Percentiles rank a stretch among this genome's conserved stretches.
phyloP scores from a whole-genome alignment of 2,329 filamentous ascomycete genomes.

The Colletotrichum sp. region DNA sequence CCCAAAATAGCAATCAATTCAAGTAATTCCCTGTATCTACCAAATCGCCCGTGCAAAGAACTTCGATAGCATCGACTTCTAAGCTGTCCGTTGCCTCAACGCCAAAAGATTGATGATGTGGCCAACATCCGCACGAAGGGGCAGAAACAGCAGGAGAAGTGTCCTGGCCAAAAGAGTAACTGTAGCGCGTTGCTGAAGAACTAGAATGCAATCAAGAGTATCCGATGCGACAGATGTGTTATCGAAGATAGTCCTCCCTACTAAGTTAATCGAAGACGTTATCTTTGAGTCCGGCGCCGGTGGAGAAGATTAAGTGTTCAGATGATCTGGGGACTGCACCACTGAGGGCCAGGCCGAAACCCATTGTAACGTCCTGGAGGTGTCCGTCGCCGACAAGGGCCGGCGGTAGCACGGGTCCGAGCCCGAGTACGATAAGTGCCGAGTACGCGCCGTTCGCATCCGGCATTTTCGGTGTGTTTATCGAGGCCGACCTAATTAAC shows the following conservation, averaged over 20 bases:
- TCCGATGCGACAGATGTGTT: not conserved
- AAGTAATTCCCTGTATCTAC: not conserved
- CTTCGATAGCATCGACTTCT: not conserved
- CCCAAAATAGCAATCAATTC: not conserved
- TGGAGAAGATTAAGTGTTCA: not conserved
- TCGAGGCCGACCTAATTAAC: not conserved
- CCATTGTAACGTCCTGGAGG: not conserved
- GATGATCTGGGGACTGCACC: not conserved
- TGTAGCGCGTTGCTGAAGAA: accelerated
- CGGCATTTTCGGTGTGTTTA: not conserved
- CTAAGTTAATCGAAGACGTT: not conserved
- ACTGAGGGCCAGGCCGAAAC: not conserved
- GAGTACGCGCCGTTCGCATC: not conserved
- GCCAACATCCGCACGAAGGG: too few species aligned
- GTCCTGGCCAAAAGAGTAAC: too few species aligned
- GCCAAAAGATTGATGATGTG: too few species aligned
- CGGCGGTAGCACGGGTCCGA: not conserved
- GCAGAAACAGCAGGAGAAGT: too few species aligned
- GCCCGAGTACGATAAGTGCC: not conserved
- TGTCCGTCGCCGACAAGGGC: not conserved
- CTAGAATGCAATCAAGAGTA: accelerated
- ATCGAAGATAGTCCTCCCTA: accelerated
- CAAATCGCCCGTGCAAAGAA: not conserved
- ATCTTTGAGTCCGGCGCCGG: not conserved
- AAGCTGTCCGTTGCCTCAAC: too few species aligned